Conservation (phyloP, 2,329 filamentous ascomycete species). For the Curvularia verruculosa region DNA sequence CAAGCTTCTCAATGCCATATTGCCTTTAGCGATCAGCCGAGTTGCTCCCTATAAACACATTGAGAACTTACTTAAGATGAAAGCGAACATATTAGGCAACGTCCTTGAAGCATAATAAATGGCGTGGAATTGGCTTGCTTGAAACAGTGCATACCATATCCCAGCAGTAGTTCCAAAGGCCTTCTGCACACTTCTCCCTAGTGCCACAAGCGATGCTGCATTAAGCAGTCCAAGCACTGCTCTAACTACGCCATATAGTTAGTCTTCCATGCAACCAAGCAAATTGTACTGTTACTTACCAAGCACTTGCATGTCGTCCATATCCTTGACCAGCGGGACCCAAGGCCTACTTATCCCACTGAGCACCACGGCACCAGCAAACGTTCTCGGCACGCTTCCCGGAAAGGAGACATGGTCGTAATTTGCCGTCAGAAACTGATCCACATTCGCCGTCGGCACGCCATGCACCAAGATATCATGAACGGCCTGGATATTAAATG, state of each 20-base stretch:
- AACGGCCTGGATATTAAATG: conserved; percentile 92
- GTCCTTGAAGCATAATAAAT: conserved; percentile 92
- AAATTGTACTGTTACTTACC: conserved; percentile 48
- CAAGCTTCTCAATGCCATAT: conserved; percentile 63
- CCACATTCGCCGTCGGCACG: conserved; percentile 65
- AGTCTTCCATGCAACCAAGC: neutral
- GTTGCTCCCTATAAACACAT: too few relatives aligned
- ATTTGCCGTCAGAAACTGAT: conserved; percentile 61
- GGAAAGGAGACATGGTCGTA: conserved; percentile 94
- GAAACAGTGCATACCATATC: conserved; percentile 80
- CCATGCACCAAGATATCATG: conserved; percentile 89
- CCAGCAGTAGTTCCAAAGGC: conserved; percentile 73
- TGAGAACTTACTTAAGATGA: conserved; percentile 72
- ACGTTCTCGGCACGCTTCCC: conserved; percentile 89
- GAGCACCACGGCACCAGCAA: conserved; percentile 79
- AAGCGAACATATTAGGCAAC: conserved; percentile 95
- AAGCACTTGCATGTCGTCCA: conserved; percentile 63
- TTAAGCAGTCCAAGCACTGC: conserved; percentile 80
- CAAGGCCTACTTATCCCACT: conserved; percentile 74
- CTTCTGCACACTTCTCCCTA: conserved; percentile 66
- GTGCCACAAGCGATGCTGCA: conserved; percentile 69
- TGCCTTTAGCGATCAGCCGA: conserved; percentile 57
- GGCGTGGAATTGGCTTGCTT: conserved; percentile 87
- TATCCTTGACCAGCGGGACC: conserved; percentile 62
- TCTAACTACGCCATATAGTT: conserved; percentile 60